Base-by-base conservation (phyloP, 768 basidiomycete species). In the Chiua virens region DNA sequence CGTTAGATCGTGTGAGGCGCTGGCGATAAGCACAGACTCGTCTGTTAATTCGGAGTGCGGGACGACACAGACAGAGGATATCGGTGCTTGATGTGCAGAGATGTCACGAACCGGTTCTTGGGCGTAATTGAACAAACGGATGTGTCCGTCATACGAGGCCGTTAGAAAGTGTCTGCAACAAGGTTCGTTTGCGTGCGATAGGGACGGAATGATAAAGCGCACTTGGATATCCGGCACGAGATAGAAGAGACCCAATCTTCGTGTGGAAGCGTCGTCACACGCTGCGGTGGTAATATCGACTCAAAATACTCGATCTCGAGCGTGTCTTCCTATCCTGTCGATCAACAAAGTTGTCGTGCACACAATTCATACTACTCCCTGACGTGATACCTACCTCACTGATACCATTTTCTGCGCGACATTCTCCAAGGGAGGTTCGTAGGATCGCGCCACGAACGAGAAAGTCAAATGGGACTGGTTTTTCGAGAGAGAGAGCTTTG, bases 231-330 rank as follows among this genome's bases (percentile, higher is more conserved):
- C 55, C 76, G 68, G 63, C 82, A 86, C 6, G 82, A 85, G 18
- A 92, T 79, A 15, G 85, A 84, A 2, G 92, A 93, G 1, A 97
- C 89, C 96, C 96, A 98, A 56, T 98, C 94, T 47, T 98, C 87
- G 55, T 93, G 89, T 2, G 89, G 86, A 46, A 92, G 73, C 42
- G 86, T 79, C 0, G 86, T 80, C 69, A 92, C 80, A 54, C 85
- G 83, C 64, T 91, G 81, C 0, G 93, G 94, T 1, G 94, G 92
- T 67, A 96, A 75, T 2, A 95, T 78, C 15, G 87, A 90, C 69
- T 92, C 86, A 50, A 97, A 85, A 71, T 96, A 96, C 69, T 96
- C 93, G 40, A 97, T 82, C 62, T 95, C 86, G 20, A 97, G 79
- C 3, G 89, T 92, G 69, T 92, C 89, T 79, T 95, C 92, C 86